phyloP scores from a whole-genome alignment of 176 grass and related monocot genomes.

The Saccharum spontaneum region DNA sequence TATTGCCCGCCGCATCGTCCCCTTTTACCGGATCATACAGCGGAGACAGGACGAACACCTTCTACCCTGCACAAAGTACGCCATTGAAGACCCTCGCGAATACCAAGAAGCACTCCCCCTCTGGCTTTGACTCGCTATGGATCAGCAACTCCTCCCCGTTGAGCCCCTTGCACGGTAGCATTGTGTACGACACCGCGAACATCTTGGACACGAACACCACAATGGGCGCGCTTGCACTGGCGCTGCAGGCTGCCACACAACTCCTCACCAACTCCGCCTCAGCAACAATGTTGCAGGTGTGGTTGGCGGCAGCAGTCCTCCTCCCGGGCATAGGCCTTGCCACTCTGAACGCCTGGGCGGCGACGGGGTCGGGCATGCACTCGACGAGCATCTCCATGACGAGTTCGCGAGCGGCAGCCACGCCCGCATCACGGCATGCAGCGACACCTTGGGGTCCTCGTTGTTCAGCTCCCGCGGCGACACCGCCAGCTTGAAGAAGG shows the following conservation, averaged over 20 bases:
- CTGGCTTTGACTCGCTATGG: constrained; percentile 30
- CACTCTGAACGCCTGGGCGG: constrained; percentile 55
- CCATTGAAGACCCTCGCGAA: constrained; percentile 92
- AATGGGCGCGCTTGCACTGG: too few species aligned
- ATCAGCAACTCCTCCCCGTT: too few species aligned
- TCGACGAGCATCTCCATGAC: constrained; percentile 75
- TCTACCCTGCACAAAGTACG: constrained; percentile 58
- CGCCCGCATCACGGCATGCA: constrained; percentile 69
- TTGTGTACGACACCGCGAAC: constrained; percentile 64
- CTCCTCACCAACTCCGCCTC: constrained; percentile 58
- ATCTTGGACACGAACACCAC: constrained; percentile 93
- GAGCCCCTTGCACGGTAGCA: constrained; percentile 10
- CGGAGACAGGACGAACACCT: constrained; percentile 74
- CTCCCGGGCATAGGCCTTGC: constrained; percentile 48
- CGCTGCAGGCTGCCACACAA: constrained; percentile 29
- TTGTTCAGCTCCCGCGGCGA: constrained; percentile 52
- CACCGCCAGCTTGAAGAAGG: too few species aligned
- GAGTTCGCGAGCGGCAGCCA: constrained; percentile 75
- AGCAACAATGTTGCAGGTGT: neutral
- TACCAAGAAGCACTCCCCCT: constrained; percentile 70
- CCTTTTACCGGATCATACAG: constrained; percentile 81
- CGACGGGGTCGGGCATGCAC: constrained; percentile 69
- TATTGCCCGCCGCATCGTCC: constrained; percentile 35
- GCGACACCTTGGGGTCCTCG: constrained; percentile 58
- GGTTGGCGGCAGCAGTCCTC: too few species aligned